phyloP scores from a whole-genome alignment of 805 yeast genomes.

The Saturnispora diversa region DNA sequence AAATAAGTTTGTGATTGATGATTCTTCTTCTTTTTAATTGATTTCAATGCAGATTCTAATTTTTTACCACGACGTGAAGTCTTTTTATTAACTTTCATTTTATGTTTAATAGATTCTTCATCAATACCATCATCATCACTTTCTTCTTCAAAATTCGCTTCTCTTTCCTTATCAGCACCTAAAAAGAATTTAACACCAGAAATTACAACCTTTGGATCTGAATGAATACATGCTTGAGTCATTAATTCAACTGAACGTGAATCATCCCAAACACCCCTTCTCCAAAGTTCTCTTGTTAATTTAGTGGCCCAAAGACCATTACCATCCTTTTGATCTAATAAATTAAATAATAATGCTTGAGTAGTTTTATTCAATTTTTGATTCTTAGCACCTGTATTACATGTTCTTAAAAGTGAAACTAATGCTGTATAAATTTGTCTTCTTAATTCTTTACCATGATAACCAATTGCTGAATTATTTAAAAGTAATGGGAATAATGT shows the following conservation, averaged over 20 bases:
- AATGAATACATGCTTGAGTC: conserved; percentile 91
- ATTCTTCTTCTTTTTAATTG: conserved; percentile 51
- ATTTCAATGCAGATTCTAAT: conserved; percentile 64
- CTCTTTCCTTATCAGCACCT: conserved; percentile 93
- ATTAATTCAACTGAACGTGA: conserved; percentile 93
- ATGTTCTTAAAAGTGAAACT: conserved; percentile 67
- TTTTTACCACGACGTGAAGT: conserved; percentile 72
- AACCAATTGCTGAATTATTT: conserved; percentile 38
- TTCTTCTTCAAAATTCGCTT: conserved; percentile 72
- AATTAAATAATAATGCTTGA: conserved; percentile 83
- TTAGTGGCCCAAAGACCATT: conserved; percentile 93
- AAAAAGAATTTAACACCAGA: conserved; percentile 88
- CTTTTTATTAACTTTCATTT: conserved; percentile 76
- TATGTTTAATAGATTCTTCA: conserved; percentile 66
- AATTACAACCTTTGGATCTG: conserved; percentile 75
- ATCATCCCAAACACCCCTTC: conserved; percentile 98
- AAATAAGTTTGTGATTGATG: conserved; percentile 58
- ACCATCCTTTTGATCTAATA: conserved; percentile 71
- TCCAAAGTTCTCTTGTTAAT: conserved; percentile 91
- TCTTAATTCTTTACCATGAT: conserved; percentile 75
- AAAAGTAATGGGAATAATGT: conserved; percentile 79
- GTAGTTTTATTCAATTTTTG: conserved; percentile 84
- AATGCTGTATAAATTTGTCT: conserved; percentile 74
- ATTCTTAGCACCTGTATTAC: conserved; percentile 82
- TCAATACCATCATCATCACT: conserved; percentile 59